These are phyloP conservation scores for Verbena officinalis DNA, from an alignment of 257 asterid genomes.

Conservation along the genomic window DNA sequence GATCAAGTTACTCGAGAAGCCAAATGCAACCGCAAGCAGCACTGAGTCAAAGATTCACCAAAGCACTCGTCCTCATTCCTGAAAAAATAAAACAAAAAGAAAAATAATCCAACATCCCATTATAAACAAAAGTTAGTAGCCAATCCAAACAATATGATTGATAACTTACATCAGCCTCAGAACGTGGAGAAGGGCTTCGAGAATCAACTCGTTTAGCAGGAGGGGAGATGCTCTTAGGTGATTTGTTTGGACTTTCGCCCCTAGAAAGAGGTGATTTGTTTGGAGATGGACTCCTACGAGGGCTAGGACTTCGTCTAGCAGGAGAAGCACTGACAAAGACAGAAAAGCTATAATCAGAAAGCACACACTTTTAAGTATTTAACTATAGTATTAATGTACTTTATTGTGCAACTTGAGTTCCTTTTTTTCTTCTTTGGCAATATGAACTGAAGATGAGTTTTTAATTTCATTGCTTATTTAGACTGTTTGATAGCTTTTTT, in stretches of 20 bases:
- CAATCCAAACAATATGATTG: neutral
- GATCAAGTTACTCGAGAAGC: constrained; percentile 36
- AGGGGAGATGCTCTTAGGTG: constrained; percentile 78
- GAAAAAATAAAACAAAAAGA: constrained; percentile 14
- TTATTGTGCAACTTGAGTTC: too few relatives aligned
- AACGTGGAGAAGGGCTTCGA: constrained; percentile 74
- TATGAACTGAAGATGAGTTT: too few relatives aligned
- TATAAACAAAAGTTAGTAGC: neutral
- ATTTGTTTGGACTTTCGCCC: constrained; percentile 72
- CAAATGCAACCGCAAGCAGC: constrained; percentile 21
- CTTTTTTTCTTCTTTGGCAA: too few relatives aligned
- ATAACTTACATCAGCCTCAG: constrained; percentile 80
- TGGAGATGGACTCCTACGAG: constrained; percentile 75
- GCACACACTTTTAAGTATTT: too few relatives aligned
- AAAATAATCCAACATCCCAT: too few relatives aligned
- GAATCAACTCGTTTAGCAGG: too few relatives aligned
- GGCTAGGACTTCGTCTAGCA: constrained; percentile 66
- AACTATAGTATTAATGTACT: too few relatives aligned
- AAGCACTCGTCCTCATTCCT: constrained; percentile 42
- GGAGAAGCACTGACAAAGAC: constrained; percentile 72
- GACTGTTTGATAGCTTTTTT: too few relatives aligned
- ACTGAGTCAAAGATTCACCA: constrained; percentile 15
- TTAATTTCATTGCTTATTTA: too few relatives aligned
- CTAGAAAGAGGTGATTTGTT: constrained; percentile 54
- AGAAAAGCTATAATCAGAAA: constrained; percentile 18